Evolutionary conservation across 805 yeast species (phyloP).

Genomic region (Scheffersomyces amazonensis): DNA sequence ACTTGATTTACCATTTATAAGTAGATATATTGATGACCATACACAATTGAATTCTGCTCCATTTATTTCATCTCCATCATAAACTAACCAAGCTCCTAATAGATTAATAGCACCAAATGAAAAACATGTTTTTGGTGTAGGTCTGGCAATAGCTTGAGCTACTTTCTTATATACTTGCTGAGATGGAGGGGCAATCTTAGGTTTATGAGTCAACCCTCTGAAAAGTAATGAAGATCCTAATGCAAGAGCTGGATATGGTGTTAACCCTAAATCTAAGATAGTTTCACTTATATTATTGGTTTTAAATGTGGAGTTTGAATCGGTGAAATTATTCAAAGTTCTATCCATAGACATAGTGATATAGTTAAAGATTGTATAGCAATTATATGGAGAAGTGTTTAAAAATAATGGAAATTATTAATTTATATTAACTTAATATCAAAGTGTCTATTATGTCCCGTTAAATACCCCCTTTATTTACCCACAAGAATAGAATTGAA

Average conservation of each 20-base stretch:
- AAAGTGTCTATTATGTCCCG: no score
- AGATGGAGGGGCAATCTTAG: neutral
- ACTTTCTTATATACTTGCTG: neutral
- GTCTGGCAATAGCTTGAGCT: constrained; percentile 15
- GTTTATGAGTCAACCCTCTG: neutral
- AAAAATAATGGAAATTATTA: no score
- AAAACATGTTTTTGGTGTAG: constrained; percentile 42
- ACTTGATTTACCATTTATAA: constrained; percentile 67
- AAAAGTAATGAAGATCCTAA: neutral
- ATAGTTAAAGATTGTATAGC: no score
- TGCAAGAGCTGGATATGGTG: neutral
- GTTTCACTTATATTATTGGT: neutral
- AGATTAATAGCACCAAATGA: constrained; percentile 62
- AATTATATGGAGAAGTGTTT: no score
- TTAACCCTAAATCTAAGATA: neutral
- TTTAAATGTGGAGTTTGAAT: neutral
- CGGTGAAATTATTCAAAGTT: no score
- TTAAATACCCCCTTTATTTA: no score
- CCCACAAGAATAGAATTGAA: no score
- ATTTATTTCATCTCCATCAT: constrained; percentile 71
- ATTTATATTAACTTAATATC: no score
- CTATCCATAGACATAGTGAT: no score
- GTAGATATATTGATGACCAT: constrained; percentile 73
- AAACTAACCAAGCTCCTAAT: constrained; percentile 69
- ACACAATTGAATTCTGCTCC: constrained; percentile 82